Evolutionary conservation across 768 basidiomycete genomes (phyloP).

Genomic region (Pleurotus giganteus): DNA sequence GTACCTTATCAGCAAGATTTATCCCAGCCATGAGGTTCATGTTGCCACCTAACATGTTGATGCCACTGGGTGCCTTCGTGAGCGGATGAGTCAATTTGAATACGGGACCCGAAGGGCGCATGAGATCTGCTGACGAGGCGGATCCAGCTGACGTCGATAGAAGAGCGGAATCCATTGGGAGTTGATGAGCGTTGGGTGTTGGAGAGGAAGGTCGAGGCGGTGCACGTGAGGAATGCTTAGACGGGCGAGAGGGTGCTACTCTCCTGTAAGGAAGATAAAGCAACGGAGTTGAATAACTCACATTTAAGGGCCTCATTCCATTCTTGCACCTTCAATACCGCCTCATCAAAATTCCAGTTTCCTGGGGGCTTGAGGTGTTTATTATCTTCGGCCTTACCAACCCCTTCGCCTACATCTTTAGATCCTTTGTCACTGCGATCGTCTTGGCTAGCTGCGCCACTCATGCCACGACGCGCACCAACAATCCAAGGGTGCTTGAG

Average conservation of each 20-base stretch:
- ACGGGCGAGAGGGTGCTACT: constrained; percentile 69
- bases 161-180: constrained; percentile 10
- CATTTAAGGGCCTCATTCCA: constrained; percentile 98
- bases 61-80: background rate
- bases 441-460: constrained; percentile 32
- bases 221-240: constrained; percentile 57
- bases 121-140: constrained; percentile 22
- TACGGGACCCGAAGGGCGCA: constrained; percentile 30
- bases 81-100: constrained; percentile 25
- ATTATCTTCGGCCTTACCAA: constrained; percentile 23
- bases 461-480: constrained; percentile 73
- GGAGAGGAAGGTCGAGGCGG: constrained; percentile 37
- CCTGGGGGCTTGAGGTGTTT: constrained; percentile 46
- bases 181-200: constrained; percentile 27
- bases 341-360: constrained; percentile 92
- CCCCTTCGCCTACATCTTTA: constrained; percentile 31
- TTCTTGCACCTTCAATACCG: constrained; percentile 92
- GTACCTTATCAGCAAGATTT: constrained; percentile 50
- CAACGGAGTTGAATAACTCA: constrained; percentile 28
- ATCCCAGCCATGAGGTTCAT: constrained; percentile 31
- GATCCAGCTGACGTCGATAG: constrained; percentile 17
- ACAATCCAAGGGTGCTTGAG: constrained; percentile 96
- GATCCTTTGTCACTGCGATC: constrained; percentile 25
- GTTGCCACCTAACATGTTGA: constrained; percentile 15
- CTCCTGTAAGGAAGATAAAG: constrained; percentile 11